Percentiles rank a stretch among this genome's conserved stretches.
Conservation (phyloP, 768 basidiomycete genomes). For the Galerina marginata region DNA sequence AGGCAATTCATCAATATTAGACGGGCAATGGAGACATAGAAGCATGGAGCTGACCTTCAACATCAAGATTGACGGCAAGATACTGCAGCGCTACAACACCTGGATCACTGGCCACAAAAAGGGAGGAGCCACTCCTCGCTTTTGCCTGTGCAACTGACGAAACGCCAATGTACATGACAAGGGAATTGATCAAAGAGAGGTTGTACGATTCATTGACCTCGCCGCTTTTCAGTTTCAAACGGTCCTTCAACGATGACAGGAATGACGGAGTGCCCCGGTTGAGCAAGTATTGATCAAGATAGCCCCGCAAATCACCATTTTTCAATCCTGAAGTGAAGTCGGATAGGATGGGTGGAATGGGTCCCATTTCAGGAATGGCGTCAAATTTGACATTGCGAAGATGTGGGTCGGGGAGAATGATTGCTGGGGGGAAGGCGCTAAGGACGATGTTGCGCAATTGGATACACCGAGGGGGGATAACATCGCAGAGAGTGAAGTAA, state of each 20-base stretch:
- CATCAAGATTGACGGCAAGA: constrained; percentile 82
- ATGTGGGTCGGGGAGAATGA: constrained; percentile 86
- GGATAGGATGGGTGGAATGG: constrained; percentile 88
- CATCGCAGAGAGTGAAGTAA: constrained; percentile 94
- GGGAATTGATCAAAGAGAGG: constrained; percentile 86
- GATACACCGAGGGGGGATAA: constrained; percentile 89
- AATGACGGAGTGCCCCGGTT: constrained; percentile 74
- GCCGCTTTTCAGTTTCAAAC: constrained; percentile 56
- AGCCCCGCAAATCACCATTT: constrained; percentile 75
- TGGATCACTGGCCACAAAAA: constrained; percentile 83
- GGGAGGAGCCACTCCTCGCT: constrained; percentile 78
- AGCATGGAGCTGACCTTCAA: constrained; percentile 73
- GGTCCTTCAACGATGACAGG: constrained; percentile 80
- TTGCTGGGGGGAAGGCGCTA: constrained; percentile 87
- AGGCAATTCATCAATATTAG: not conserved
- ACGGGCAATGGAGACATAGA: not conserved
- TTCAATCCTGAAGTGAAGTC: constrained; percentile 89
- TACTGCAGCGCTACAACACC: constrained; percentile 86
- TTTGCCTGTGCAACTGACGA: constrained; percentile 91
- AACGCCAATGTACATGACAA: constrained; percentile 96
- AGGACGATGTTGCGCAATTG: constrained; percentile 97
- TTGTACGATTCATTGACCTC: constrained; percentile 73
- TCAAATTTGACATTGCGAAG: constrained; percentile 77
- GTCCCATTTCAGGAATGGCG: constrained; percentile 86
- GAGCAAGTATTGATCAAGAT: constrained; percentile 87